Base-by-base conservation (phyloP, 306 rosid species). In the Hippophae tibetana region DNA sequence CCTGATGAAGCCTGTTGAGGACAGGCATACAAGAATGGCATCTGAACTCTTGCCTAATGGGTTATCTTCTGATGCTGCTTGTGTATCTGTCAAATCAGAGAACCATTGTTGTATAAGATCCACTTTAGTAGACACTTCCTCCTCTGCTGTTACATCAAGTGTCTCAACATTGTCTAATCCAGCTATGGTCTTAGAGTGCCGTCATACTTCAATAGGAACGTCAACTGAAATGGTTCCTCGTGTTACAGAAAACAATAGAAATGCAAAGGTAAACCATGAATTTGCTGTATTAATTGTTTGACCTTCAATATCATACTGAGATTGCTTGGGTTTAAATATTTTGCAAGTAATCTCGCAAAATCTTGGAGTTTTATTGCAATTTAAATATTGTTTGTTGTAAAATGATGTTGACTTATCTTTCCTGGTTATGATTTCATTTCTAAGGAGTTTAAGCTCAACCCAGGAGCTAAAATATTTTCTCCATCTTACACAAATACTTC, bases 401-500 rank as follows among this genome's bases (percentile, higher is more conserved):
- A 47, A 44, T 69, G 10, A 54, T 48, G 65, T 56, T 63, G 44
- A 69, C 48, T 41, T 63, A 47, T 31, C 54, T 44, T 13, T 64
- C 58, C 61, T 25, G 44, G 44, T 1, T 55, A 31, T 4, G 62
- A 44, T 58, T 43, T 74, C 76, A 63, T 57, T 53, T 44, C 68
- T 52, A 51, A 90, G 97, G 90, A 86, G 66, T 86, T 85, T 64
- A 90, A 83, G 84, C 95, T 90, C 74, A 84, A 90, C 47, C 95
- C 97, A n/a, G 83, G 76, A 9, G 97, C 97, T 73, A 82, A 86
- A 81, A 61, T 67, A 55, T 90, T 90, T 79, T 84, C 89, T 55
- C 95, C 97, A 31, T 82, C 95, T 13, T 65, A 65, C 58, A 71
- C 62, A 46, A 72, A 73, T 72, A 70, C 79, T 51, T 60, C 61